Conservation (phyloP, 78 protist genomes). For the Dictyostelium firmibasis region DNA sequence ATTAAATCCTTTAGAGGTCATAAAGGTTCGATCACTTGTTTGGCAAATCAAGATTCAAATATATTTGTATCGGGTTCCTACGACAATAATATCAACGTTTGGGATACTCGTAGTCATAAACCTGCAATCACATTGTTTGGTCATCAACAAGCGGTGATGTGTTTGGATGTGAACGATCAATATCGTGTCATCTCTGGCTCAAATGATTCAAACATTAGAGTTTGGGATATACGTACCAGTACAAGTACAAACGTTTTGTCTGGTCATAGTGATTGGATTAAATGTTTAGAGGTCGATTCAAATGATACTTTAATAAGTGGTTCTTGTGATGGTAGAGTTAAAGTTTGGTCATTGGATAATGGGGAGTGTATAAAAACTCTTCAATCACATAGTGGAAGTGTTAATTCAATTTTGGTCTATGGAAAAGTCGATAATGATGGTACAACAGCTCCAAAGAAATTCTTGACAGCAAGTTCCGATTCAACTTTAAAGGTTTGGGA, state of each 20-base stretch:
- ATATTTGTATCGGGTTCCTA: conserved; percentile 54
- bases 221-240: conserved; percentile 79
- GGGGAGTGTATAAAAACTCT: conserved; percentile 69
- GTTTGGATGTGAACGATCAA: conserved; percentile 39
- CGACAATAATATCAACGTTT: conserved; percentile 63
- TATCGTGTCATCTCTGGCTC: conserved; percentile 57
- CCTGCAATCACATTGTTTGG: conserved; percentile 54
- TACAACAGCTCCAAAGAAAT: conserved; percentile 23
- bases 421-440: conserved; percentile 34
- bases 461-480: conserved; percentile 66
- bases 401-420: conserved; percentile 31
- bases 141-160: conserved; percentile 57
- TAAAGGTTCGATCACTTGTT: conserved; percentile 71
- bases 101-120: conserved; percentile 64
- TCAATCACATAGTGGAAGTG: conserved; percentile 78
- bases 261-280: conserved; percentile 80
- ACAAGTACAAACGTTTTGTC: conserved; percentile 18
- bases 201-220: conserved; percentile 63
- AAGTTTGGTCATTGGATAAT: conserved; percentile 66
- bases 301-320: conserved; percentile 35
- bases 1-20: conserved; percentile 75
- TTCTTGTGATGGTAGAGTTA: conserved; percentile 69
- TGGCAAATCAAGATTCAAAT: conserved; percentile 22
- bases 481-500: conserved; percentile 79
- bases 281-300: conserved; percentile 38